These are phyloP conservation scores for Eimeria falciformis DNA, from an alignment of 169 alveolate genomes.

Conservation along the genomic window DNA sequence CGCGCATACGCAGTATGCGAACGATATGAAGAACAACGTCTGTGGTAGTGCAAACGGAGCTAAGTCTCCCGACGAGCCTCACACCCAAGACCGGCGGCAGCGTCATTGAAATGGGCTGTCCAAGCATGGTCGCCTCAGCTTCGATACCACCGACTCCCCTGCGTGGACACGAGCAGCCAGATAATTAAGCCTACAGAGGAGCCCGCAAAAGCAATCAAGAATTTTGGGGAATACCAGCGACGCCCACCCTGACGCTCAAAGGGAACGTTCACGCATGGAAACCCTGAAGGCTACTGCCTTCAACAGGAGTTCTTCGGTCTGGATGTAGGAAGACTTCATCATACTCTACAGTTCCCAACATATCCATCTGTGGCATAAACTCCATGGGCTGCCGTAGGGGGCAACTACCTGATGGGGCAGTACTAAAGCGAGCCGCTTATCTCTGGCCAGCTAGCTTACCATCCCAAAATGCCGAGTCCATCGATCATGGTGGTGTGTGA, in stretches of 20 bases:
- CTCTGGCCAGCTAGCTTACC: constrained; percentile 76
- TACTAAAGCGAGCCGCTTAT: too few species aligned
- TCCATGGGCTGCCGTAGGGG: too few species aligned
- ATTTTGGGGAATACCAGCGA: too few species aligned
- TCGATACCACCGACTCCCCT: constrained; percentile 99
- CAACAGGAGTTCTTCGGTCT: too few species aligned
- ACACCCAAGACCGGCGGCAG: constrained; percentile 97
- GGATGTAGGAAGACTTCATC: too few species aligned
- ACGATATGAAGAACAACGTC: constrained; percentile 92
- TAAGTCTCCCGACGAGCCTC: constrained; percentile 93
- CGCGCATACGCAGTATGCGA: constrained; percentile 90
- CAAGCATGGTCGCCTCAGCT: constrained; percentile 99
- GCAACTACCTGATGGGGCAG: too few species aligned
- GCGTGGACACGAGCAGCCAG: constrained; percentile 55
- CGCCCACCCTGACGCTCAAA: too few species aligned
- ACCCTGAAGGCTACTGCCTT: too few species aligned
- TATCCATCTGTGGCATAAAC: too few species aligned
- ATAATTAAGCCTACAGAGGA: not conserved
- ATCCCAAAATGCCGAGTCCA: constrained; percentile 96
- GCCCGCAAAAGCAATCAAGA: too few species aligned
- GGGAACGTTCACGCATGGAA: too few species aligned
- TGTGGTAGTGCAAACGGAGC: constrained; percentile 92
- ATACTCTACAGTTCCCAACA: too few species aligned
- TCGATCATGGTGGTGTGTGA: constrained; percentile 98
- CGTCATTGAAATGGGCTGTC: constrained; percentile 97